Evolutionary conservation across 495 filamentous ascomycete genomes (phyloP), one percentile per base, ranked within the genome.

Genomic region (Daldinia concentrica): DNA sequence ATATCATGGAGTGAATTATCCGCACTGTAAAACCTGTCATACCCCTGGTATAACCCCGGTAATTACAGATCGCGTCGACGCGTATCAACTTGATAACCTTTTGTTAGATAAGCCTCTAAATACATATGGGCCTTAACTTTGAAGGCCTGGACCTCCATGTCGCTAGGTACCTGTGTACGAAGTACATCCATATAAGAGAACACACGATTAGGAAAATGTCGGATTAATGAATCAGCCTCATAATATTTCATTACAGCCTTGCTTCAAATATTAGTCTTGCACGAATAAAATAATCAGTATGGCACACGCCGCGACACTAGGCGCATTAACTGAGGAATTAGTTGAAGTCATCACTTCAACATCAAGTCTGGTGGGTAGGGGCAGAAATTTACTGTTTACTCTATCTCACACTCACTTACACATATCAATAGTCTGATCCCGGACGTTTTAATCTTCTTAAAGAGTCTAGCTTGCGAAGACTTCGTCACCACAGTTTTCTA

Each of bases 401-500:
- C 29, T 39, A 60, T 24, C 1, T 39, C 4, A 39, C 22, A 66
- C 37, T 12, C 36, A 66, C 58, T 71, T 60, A 66, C 62, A 68
- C 56, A 54, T 50, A 41, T n/a, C 22, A 29, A 45, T 60, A 84
- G 82, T 78, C 76, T 27, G 78, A 86, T 76, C 77, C 73, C 1
- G 62, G 68, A 57, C 81, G 77, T 71, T 89, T 87, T 80, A 82
- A 85, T 68, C 71, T 77, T 5, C 78, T 80, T 30, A 77, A 77
- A 66, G 81, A 90, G 17, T 82, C 83, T n/a, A 81, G 84, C 0
- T 75, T 88, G 36, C 85, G 83, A 14, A 84, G 77, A 41, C 77
- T 94, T 39, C 83, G 85, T 60, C 79, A 88, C 37, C 83, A 90
- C 58, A 85, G 81, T 37, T 90, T 91, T 82, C 83, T 82, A 22